Percentiles rank a stretch among this genome's conserved stretches.
phyloP scores from a whole-genome alignment of 2,329 filamentous ascomycete species.

The Colletotrichum cordylinicola region DNA sequence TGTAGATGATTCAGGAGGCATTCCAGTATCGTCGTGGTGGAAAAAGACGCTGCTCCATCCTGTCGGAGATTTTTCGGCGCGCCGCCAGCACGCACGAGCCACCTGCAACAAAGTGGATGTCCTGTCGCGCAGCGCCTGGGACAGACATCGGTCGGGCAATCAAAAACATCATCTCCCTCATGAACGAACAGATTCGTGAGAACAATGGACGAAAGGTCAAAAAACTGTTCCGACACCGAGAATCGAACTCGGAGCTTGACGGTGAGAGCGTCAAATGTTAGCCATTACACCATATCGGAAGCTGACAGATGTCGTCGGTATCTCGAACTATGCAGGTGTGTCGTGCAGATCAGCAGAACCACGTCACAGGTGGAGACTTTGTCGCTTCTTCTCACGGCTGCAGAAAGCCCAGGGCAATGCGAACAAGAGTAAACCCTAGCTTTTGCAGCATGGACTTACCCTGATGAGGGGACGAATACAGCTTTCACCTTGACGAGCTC shows the following conservation, averaged over 20 bases:
- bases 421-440: background rate
- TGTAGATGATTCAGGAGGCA: background rate
- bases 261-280: conserved; percentile 11
- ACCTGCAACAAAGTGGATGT: background rate
- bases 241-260: conserved; percentile 4
- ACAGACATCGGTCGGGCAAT: background rate
- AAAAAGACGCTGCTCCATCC: background rate
- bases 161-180: background rate
- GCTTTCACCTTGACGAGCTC: background rate
- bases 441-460: background rate
- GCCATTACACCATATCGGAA: background rate
- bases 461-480: background rate
- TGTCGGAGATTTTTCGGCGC: background rate
- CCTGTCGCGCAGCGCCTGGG: background rate
- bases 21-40: too few relatives aligned
- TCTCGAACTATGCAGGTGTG: background rate
- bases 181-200: background rate
- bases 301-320: accelerated
- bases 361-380: background rate
- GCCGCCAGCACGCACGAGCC: background rate
- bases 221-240: background rate
- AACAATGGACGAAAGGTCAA: accelerated
- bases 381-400: background rate
- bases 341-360: background rate
- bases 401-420: too few relatives aligned